Base-by-base conservation (phyloP, 2,329 filamentous ascomycete species). In the Aureobasidium sp. region DNA sequence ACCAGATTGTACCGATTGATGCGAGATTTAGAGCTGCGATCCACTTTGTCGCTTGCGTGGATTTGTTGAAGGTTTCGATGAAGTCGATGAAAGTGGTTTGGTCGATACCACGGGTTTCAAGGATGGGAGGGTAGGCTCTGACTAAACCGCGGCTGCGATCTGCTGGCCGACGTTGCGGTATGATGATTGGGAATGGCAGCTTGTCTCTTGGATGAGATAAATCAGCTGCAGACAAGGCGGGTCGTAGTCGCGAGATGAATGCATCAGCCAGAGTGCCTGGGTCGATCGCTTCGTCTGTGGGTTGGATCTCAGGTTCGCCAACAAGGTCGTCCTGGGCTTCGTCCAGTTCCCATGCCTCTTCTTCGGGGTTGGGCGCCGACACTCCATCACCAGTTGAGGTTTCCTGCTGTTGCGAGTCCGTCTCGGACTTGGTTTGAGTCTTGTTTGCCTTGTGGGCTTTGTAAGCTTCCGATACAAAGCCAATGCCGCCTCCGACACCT, bases 151-250 rank as follows among this genome's bases (percentile, higher is more conserved):
- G 74, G 0, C 70, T 67, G 57, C 78, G 78, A 36, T 75, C 72
- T 34, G 76, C 73, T 0, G 81, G 81, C 11, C 82, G 76, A 2
- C 81, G 71, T 62, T 84, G 82, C 0, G 80, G 79, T 3, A 84
- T 68, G 27, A 83, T 76, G 27, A 83, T 78, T 0, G 80, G 79
- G 53, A 74, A 72, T n/a, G 74, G 70, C 2, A 79, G 67, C 8
- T 55, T 62, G 2, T 48, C 39, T 13, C 15, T 52, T 5, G 30
- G 3, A 27, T 32, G 48, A 6, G 27, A 3, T 16, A 29, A n/a
- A 10, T 3, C 30, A 6, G 15, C 15, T n/a, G 36, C 3, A 16
- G 21, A 27, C 44, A 21, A 21, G 37, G 11, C 59, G n/a, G 50
- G 36, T 4, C 21, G 44, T 8, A 58, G 47, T 15, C 36, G 61